Base-by-base conservation (phyloP, 2,329 filamentous ascomycete species). In the Colletotrichum theobromicola region DNA sequence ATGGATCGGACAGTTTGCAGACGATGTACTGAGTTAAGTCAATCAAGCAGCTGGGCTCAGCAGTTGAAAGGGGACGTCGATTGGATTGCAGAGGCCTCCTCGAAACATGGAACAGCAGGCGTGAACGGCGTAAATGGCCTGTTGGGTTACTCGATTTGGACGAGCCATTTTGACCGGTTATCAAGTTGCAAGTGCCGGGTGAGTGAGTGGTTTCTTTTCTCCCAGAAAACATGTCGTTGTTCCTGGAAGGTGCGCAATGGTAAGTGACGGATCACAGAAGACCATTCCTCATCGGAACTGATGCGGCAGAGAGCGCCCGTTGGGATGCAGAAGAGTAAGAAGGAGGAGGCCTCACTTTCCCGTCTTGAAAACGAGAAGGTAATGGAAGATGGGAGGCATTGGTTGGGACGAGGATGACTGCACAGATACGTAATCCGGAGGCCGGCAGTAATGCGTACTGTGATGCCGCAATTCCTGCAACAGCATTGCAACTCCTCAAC, bases 391-490 rank as follows among this genome's bases (percentile, higher is more conserved):
- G 5, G 26, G 10, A 68, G 15, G 34, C 4, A 32, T 13, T 34
- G 34, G 21, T 16, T 60, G 26, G 24, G 42, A 24, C 18, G 21
- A 7, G 18, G n/a, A 34, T 26, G 55, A 12, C n/a, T 21, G 42
- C 42, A 50, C 7, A n/a, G 42, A 50, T 50, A 61, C 55, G 55
- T 35, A 61, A 61, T 34, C 10, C 35, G 28, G 46, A n/a, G 32
- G 50, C 58, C 28, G 70, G 58, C 16, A 58, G 28, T 50, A 62
- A 60, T 32, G 37, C n/a, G 58, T 24, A 57, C 24, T 57, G 26
- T 32, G 32, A 70, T 70, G 66, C 70, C 34, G 70, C 70, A 64
- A 73, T 70, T 57, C 18, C 46, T 70, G 70, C 66, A 73, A 70
- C 58, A 42, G 21, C 58, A 64, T 60, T 58, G 42, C 46, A 53